Conservation (phyloP, 2,329 filamentous ascomycete species). For the Phaeosphaeriaceae sp. region DNA sequence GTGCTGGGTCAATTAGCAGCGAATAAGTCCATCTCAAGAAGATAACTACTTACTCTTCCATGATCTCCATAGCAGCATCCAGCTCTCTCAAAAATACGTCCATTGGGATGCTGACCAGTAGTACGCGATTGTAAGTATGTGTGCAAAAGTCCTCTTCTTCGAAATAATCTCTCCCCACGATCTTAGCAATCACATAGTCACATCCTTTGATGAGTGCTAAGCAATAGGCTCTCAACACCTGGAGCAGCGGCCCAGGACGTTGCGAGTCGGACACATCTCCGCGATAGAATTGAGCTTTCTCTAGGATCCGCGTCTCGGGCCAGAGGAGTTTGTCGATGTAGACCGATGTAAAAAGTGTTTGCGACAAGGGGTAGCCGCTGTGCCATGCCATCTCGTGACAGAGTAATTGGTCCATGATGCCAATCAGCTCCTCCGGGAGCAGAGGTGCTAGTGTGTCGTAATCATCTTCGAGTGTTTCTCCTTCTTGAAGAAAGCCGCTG, state of each 20-base stretch:
- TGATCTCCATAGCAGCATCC: constrained; percentile 37
- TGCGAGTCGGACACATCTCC: constrained; percentile 25
- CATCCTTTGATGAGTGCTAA: constrained; percentile 84
- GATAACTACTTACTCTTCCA: constrained; percentile 37
- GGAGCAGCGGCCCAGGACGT: constrained; percentile 38
- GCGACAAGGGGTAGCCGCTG: constrained; percentile 91
- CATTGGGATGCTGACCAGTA: constrained; percentile 63
- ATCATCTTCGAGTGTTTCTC: constrained; percentile 81
- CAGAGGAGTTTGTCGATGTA: constrained; percentile 86
- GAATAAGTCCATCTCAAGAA: background rate
- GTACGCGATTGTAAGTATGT: constrained; percentile 81
- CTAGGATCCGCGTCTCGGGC: constrained; percentile 68
- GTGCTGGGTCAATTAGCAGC: constrained; percentile 25
- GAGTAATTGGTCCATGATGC: constrained; percentile 91
- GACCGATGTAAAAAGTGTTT: constrained; percentile 91
- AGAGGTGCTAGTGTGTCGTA: constrained; percentile 76
- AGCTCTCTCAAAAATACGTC: constrained; percentile 44
- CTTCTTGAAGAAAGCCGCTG: constrained; percentile 80
- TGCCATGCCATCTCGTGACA: constrained; percentile 98
- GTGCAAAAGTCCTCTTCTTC: constrained; percentile 99
- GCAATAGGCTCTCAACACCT: constrained; percentile 83
- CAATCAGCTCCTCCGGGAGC: constrained; percentile 80
- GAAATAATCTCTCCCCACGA: constrained; percentile 86
- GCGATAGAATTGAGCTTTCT: constrained; percentile 68
- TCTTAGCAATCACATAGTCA: constrained; percentile 75